Percentiles rank a stretch among this genome's conserved stretches.
phyloP scores from a whole-genome alignment of 139 green algal genomes.

The Micractinium sp. region DNA sequence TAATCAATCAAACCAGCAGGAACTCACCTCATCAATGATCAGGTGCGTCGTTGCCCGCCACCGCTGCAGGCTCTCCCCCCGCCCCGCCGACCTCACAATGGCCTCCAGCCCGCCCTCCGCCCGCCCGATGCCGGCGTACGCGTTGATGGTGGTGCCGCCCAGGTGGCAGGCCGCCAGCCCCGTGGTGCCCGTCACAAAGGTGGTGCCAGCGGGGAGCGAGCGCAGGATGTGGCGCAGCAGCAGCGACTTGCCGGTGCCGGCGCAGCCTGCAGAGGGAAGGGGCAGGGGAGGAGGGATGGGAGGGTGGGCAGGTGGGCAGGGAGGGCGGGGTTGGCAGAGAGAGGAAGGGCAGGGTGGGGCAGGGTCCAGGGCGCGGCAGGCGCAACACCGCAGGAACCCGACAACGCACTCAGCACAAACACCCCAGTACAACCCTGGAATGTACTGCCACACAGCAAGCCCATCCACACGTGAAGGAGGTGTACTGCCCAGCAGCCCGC shows the following conservation, averaged over 20 bases:
- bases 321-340: no score
- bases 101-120: conserved; percentile 38
- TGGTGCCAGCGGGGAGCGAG: conserved; percentile 40
- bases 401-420: not conserved
- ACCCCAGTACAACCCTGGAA: no score
- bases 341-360: no score
- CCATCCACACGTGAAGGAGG: no score
- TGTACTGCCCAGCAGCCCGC: no score
- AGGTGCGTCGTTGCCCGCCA: conserved; percentile 56
- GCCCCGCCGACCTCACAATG: conserved; percentile 24
- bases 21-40: conserved; percentile 67
- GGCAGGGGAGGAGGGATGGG: not conserved
- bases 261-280: conserved; percentile 41
- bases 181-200: conserved; percentile 54
- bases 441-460: no score
- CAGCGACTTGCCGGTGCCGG: conserved; percentile 76
- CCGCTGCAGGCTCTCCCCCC: conserved; percentile 33
- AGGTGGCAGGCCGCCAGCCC: conserved; percentile 57
- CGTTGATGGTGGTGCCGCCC: conserved; percentile 67
- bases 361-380: no score
- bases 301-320: no score
- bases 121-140: conserved; percentile 61
- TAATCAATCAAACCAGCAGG: not conserved
- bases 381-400: no score
- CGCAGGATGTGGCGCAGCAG: conserved; percentile 63